Base-by-base conservation (phyloP, 2,329 filamentous ascomycete genomes). In the Gnomoniopsis sp. region DNA sequence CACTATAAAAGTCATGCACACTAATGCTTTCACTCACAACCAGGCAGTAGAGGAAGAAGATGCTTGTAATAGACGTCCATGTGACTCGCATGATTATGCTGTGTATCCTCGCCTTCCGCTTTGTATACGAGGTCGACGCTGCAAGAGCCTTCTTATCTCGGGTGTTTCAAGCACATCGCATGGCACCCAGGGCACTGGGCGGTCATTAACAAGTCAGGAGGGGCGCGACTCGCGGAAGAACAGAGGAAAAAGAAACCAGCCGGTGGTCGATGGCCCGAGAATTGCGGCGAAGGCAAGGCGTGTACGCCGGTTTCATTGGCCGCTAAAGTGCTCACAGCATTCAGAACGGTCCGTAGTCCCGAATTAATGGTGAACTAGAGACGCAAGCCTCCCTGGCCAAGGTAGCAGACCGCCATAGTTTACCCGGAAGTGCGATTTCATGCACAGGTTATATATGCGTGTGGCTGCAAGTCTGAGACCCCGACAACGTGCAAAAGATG, bases 151-250 rank as follows among this genome's bases (percentile, higher is more conserved):
- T 30, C 4, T 30, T 30, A 30, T 30, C 26, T 30, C 26, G 26
- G 26, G 8, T 30, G 26, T 30, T 21, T 33, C 22, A 49, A n/a
- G 23, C 23, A 17, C 48, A 2, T 11, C 26, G 8, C 26, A 30
- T 52, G 21, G 49, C 21, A 30, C 22, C n/a, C n/a, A 52, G 30
- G 30, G 22, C 30, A 17, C 38, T n/a, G 12, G 34, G 22, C 14
- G 23, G 14, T 15, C 49, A 51, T 38, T 11, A 38, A 23, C 8
- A 22, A 41, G 34, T 23, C n/a, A 14, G 49, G 48, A 50, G 30
- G 15, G 21, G 34, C 49, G 22, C 49, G 49, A 52, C 49, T 52
- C 49, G 49, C 49, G 49, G 49, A 41, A 19, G 22, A 41, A 52
- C 44, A 19, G 10, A 6, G 6, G 44, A 22, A 47, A 30, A 19